These are phyloP conservation scores for Diophrys sp. DNA, from an alignment of 73 alveolate genomes.

Conservation along the genomic window DNA sequence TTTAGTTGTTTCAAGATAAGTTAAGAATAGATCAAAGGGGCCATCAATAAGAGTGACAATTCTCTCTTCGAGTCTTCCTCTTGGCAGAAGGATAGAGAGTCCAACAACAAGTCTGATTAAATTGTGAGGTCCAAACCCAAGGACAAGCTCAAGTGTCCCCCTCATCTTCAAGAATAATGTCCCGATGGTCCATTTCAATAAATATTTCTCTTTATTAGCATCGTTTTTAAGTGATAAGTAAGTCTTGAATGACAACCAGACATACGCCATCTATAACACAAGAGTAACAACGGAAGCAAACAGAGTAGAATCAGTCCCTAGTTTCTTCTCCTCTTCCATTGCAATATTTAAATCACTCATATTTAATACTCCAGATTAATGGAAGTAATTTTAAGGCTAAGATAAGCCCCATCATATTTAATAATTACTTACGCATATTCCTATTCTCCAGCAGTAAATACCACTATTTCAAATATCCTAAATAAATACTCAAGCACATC, in stretches of 20 bases:
- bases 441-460: too few relatives aligned
- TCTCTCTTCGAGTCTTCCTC: not conserved
- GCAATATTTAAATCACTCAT: too few relatives aligned
- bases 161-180: not conserved
- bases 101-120: not conserved
- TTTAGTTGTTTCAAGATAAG: not conserved
- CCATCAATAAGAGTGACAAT: too few relatives aligned
- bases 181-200: not conserved
- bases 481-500: too few relatives aligned
- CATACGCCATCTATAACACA: too few relatives aligned
- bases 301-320: too few relatives aligned
- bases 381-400: too few relatives aligned
- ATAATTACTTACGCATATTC: too few relatives aligned
- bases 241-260: not conserved
- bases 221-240: not conserved
- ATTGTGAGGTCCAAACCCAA: not conserved
- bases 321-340: too few relatives aligned
- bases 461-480: too few relatives aligned
- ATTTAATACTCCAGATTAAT: too few relatives aligned
- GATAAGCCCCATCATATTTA: too few relatives aligned
- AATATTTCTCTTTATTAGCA: not conserved
- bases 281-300: not conserved
- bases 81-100: not conserved
- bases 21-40: not conserved
- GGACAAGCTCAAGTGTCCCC: not conserved